phyloP scores from a whole-genome alignment of 768 basidiomycete species.

The Aureoboletus auriporus region DNA sequence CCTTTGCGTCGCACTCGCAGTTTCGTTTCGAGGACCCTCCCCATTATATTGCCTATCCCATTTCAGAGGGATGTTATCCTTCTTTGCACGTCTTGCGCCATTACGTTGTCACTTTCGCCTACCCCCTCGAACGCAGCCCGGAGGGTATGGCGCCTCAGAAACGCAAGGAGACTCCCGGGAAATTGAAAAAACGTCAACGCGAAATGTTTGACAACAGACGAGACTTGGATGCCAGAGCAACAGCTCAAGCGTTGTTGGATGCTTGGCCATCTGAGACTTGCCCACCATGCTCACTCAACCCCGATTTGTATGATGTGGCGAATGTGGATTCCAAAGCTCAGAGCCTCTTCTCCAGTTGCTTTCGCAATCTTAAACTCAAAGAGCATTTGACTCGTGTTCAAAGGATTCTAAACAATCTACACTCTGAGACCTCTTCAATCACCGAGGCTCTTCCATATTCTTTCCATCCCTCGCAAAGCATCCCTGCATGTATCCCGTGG shows the following conservation, averaged over 20 bases:
- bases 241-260: constrained; percentile 2
- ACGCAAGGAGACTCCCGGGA: background rate
- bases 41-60: background rate
- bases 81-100: background rate
- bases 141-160: background rate
- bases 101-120: background rate
- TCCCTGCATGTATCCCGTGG: background rate
- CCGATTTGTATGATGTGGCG: background rate
- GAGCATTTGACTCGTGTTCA: background rate
- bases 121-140: constrained; percentile 2
- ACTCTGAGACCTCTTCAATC: background rate
- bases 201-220: background rate
- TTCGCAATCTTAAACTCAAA: constrained; percentile 10
- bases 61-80: constrained; percentile 1
- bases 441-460: background rate
- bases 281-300: background rate
- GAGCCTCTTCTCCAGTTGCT: constrained; percentile 8
- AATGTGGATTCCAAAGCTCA: background rate
- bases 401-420: background rate
- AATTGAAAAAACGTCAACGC: background rate
- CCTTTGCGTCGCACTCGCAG: constrained; percentile 22
- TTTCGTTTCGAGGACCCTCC: constrained; percentile 12
- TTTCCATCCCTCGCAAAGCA: background rate
- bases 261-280: constrained; percentile 16
- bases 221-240: background rate